Evolutionary conservation across 257 asterid species (phyloP).

Genomic region (Coffea canephora): DNA sequence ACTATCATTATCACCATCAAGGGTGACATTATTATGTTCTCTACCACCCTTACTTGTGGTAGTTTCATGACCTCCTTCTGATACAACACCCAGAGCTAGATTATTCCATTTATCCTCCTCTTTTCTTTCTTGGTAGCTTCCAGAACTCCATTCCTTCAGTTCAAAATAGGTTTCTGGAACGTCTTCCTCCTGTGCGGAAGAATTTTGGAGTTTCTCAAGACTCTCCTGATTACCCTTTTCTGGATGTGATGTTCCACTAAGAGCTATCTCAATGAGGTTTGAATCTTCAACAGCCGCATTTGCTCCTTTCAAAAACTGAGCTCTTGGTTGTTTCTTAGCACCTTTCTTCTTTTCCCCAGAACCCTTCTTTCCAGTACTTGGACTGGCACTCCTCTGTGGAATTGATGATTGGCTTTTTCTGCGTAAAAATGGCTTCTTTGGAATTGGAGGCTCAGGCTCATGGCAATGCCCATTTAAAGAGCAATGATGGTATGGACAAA

Average conservation of each 20-base stretch:
- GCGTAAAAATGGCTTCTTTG: slow-evolving; percentile 39
- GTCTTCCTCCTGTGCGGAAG: slow-evolving; percentile 27
- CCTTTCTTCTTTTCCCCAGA: slow-evolving; percentile 31
- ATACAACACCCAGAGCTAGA: not conserved
- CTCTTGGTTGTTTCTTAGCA: slow-evolving; percentile 19
- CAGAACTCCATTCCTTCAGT: slow-evolving; percentile 26
- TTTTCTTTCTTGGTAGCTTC: slow-evolving; percentile 31
- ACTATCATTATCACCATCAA: slow-evolving; percentile 8
- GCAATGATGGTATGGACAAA: slow-evolving; percentile 88
- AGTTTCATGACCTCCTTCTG: slow-evolving; percentile 1
- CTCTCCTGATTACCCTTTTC: slow-evolving; percentile 48
- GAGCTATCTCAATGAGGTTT: slow-evolving; percentile 35
- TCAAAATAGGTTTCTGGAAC: slow-evolving; percentile 25
- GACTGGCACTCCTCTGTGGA: slow-evolving; percentile 34
- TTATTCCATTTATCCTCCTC: slow-evolving; percentile 15
- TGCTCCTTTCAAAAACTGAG: slow-evolving; percentile 25
- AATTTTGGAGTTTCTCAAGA: slow-evolving; percentile 28
- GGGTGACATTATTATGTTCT: slow-evolving; percentile 13
- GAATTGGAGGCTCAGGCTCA: slow-evolving; percentile 35
- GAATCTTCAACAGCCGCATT: slow-evolving; percentile 14
- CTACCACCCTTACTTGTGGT: slow-evolving; percentile 13
- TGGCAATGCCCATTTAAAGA: slow-evolving; percentile 71
- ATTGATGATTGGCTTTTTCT: slow-evolving; percentile 41
- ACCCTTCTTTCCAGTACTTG: slow-evolving; percentile 26
- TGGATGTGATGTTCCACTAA: slow-evolving; percentile 52